Evolutionary conservation across 2,329 filamentous ascomycete genomes (phyloP), one percentile per base, ranked within the genome.

Genomic region (Dothidotthia symphoricarpi): DNA sequence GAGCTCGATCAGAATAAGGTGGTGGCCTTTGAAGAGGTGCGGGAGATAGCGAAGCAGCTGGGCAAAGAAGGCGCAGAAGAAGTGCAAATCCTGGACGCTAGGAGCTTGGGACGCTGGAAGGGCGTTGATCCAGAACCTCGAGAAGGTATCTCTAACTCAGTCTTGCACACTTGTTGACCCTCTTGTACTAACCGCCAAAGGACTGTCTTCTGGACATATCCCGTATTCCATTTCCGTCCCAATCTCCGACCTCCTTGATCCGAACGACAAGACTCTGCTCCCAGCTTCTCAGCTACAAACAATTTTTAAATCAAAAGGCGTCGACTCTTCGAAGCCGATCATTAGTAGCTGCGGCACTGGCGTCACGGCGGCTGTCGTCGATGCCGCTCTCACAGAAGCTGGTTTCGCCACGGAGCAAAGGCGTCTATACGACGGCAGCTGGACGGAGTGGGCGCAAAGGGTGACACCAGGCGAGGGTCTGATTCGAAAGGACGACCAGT

Each of bases 391-490:
- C 36, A 81, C 80, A 19, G 82, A 88, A 66, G 88, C 90, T 15
- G 83, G 82, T 1, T 90, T 82, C 60, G 86, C 85, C 2, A 73
- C 79, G 3, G 77, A 82, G 44, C 78, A 79, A 37, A 80, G 87
- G 51, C 83, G 78, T 61, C 75, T 98, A 15, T 98, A 98, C 59
- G 93, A 98, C 66, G 93, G 93, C 31, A 95, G 90, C 68, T 98
- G 93, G 93, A 97, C 93, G 78, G 95, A 75, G 82, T 86, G 82
- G 81, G 82, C 82, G 25, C 82, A 85, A 57, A 72, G 81, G 39
- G 80, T 83, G 27, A 73, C 73, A 41, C 73, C 79, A 16, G 73
- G 75, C 2, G 82, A 86, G 27, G 76, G 77, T 39, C 68, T 86
- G 44, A 85, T 86, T 53, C 56, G 71, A 35, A 85, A 82, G 63